Base-by-base conservation (phyloP, 1,284 basidiomycete species). In the Mycosarcoma maydis region DNA sequence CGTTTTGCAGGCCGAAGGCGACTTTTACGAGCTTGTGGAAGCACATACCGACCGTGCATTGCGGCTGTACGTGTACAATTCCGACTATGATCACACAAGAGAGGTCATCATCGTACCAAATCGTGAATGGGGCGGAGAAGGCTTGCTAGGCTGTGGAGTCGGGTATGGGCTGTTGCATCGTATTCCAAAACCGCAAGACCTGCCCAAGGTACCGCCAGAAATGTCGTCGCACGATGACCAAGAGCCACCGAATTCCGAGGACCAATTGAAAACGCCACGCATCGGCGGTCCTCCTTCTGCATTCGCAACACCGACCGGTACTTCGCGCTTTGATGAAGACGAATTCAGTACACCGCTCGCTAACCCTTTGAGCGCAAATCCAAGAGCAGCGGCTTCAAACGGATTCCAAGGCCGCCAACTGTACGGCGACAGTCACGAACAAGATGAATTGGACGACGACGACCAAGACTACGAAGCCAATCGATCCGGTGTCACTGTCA, bases 21-120 rank as follows among this genome's bases (percentile, higher is more conserved):
- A 98, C 80, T 98, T 98, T 77, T 98, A 98, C 83, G 92, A 96
- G 67, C 85, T 98, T 3, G 92, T 98, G 26, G 96, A 98, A 85
- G 88, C 90, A 36, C 93, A 98, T 83, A 87, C 92, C 48, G 94
- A 97, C 77, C 94, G 92, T 82, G 92, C 94, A 6, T 83, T 98
- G 33, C 86, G 92, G 36, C 89, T 98, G 23, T 98, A 95, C 80
- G 94, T 98, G 7, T 98, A 98, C 83, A 97, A 94, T 38, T 90
- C 92, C 72, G 95, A 98, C 83, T 95, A 97, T 77, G 94, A 98
- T 47, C 80, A 83, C 16, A 83, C 82, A 8, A 66, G 82, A 19
- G 82, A 82, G 46, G 78, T 78, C 27, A 78, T 82, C 49, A 71
- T 76, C 22, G 68, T 76, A 17, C 62, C 64, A 16, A 75, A 75